phyloP scores from a whole-genome alignment of 768 basidiomycete genomes.

The Boletus reticulatus region DNA sequence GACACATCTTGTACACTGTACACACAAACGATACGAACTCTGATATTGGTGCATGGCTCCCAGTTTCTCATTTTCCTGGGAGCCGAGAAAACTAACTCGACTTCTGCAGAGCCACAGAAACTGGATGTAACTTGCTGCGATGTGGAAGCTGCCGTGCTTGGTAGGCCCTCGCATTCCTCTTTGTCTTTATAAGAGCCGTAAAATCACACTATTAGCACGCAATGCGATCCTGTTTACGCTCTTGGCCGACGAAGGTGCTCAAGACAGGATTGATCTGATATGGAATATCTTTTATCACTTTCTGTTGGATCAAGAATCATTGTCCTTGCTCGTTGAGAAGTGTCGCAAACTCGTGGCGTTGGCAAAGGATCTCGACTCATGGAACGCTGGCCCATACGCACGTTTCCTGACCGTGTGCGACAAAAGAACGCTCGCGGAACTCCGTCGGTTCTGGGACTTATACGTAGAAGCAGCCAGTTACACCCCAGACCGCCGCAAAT shows the following conservation, averaged over 20 bases:
- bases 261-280: conserved; percentile 13
- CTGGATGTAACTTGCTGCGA: conserved; percentile 32
- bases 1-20: conserved; percentile 52
- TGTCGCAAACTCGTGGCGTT: conserved; percentile 23
- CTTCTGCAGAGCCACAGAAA: conserved; percentile 20
- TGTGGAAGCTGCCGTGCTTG: conserved; percentile 28
- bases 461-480: conserved; percentile 16
- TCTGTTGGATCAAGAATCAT: conserved; percentile 21
- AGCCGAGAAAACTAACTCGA: neutral
- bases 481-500: conserved; percentile 4
- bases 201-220: conserved; percentile 19
- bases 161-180: conserved; percentile 9
- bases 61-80: neutral
- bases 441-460: conserved; percentile 21
- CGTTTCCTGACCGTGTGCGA: conserved; percentile 24
- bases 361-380: conserved; percentile 17
- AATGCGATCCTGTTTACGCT: conserved; percentile 29
- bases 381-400: conserved; percentile 29
- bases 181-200: neutral
- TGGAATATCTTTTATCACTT: conserved; percentile 35
- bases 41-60: conserved; percentile 5
- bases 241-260: conserved; percentile 22
- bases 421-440: conserved; percentile 20
- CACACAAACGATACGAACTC: conserved; percentile 16
- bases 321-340: conserved; percentile 25